phyloP scores from a whole-genome alignment of 1,139 yeast genomes.

The Trichomonascaceae sp. region DNA sequence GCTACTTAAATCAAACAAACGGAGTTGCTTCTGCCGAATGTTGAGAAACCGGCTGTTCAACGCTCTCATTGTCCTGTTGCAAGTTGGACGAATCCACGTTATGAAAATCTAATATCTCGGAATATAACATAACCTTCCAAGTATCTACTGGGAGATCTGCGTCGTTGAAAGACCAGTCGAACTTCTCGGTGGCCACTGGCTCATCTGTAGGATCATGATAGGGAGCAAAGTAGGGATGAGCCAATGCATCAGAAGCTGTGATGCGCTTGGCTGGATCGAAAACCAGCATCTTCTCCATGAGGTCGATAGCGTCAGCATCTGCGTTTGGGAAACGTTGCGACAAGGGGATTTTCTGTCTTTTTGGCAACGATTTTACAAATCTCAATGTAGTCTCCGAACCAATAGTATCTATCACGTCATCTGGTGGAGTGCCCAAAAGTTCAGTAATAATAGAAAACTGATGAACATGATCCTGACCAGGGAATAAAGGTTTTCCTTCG shows the following conservation, averaged over 20 bases:
- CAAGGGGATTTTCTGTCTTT: conserved; percentile 85
- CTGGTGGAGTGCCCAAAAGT: conserved; percentile 92
- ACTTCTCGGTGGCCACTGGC: conserved; percentile 86
- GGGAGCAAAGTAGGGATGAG: conserved; percentile 92
- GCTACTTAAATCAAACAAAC: not conserved
- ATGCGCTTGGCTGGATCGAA: conserved; percentile 93
- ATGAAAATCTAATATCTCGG: conserved; percentile 93
- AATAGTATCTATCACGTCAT: conserved; percentile 91
- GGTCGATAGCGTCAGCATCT: conserved; percentile 85
- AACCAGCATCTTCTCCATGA: conserved; percentile 82
- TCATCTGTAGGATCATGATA: conserved; percentile 98
- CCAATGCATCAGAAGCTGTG: conserved; percentile 83
- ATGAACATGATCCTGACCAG: conserved; percentile 97
- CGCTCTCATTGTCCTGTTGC: conserved; percentile 5
- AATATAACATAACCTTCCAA: conserved; percentile 99
- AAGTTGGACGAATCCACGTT: conserved; percentile 45
- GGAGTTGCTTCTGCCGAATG: conserved; percentile 1
- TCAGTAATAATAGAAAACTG: conserved; percentile 97
- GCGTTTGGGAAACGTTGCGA: conserved; percentile 76
- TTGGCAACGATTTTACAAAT: conserved; percentile 90
- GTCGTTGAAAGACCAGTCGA: conserved; percentile 98
- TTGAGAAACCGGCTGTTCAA: not conserved
- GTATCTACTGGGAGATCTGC: conserved; percentile 97
- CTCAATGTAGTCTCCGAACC: conserved; percentile 92
- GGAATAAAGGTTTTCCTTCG: conserved; percentile 97